Base-by-base conservation (phyloP, 805 yeast species). In the Zygosaccharomyces bailii region DNA sequence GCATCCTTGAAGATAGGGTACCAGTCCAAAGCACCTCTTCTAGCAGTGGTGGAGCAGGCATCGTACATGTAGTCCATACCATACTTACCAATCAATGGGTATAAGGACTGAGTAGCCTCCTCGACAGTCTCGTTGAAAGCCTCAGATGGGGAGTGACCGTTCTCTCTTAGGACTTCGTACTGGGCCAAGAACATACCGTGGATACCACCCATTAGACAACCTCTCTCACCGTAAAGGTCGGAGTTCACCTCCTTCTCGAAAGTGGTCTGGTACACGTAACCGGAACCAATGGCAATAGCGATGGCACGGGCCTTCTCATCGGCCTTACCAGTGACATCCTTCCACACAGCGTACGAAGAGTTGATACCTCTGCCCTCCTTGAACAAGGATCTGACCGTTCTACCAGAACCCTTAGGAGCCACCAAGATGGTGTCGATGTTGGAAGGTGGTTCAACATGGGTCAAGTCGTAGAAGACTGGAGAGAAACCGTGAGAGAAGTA, bases 31-130 rank as follows among this genome's bases (percentile, higher is more conserved):
- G 99, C 99, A 82, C 99, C 99, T 79, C 99, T 88, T 82, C 98
- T 89, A 66, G 99, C 99, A 60, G 99, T 93, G 68, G 99, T 93
- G 60, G 99, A 93, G 78, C 99, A 93, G 65, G 99, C 99, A 70
- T 93, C 98, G 83, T 93, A 93, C 99, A 93, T 93, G 91, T 93
- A 93, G 77, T 93, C 99, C 99, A 93, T 93, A 78, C 99, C 99
- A 82, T 93, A 86, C 76, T 88, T 89, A 76, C 99, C 99, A 63
- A 93, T 73, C 79, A 93, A 84, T 75, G 99, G 99, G 86, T 93
- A 93, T 66, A 93, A 80, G 46, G 98, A 93, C 79, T 93, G 99
- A 56, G 99, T 93, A 58, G 99, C 99, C 79, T 93, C 99, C 81
- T 93, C 99, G 60, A 93, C 99, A 61, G 99, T 93, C 81, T 93